Evolutionary conservation across 1,284 basidiomycete genomes (phyloP).

Genomic region (Trametes pubescens): DNA sequence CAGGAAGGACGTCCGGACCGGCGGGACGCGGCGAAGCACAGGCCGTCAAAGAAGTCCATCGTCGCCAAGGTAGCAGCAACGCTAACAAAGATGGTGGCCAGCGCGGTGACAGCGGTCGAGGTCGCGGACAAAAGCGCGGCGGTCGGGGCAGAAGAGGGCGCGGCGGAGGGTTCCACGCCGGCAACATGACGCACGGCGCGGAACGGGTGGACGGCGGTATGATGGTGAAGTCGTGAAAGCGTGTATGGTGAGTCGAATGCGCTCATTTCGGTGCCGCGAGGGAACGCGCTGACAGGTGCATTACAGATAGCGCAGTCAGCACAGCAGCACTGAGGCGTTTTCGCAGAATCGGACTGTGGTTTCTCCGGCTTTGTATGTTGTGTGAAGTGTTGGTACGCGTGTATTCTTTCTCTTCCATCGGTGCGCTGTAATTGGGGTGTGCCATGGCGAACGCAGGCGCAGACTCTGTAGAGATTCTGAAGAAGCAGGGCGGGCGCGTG

Average conservation of each 20-base stretch:
- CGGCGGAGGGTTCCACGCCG: conserved; percentile 13
- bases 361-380: conserved; percentile 18
- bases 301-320: conserved; percentile 19
- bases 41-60: conserved; percentile 28
- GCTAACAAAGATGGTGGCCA: conserved; percentile 24
- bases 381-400: conserved; percentile 13
- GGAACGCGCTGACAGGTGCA: conserved; percentile 10
- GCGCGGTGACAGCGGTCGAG: conserved; percentile 26
- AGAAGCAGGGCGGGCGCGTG: conserved; percentile 20
- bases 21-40: conserved; percentile 23
- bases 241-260: conserved; percentile 14
- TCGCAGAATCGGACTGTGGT: conserved; percentile 19
- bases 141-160: conserved; percentile 33
- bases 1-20: conserved; percentile 22
- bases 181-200: conserved; percentile 32
- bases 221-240: conserved; percentile 41
- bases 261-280: conserved; percentile 8
- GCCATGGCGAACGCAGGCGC: conserved; percentile 1
- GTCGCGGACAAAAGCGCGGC: conserved; percentile 27
- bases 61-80: conserved; percentile 31
- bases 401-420: conserved; percentile 21
- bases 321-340: conserved; percentile 12
- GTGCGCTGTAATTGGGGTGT: conserved; percentile 19
- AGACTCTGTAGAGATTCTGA: conserved; percentile 13
- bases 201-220: conserved; percentile 43